Evolutionary conservation across 805 yeast genomes (phyloP), one percentile per base, ranked within the genome.

Genomic region (Komagataella kurtzmanii): DNA sequence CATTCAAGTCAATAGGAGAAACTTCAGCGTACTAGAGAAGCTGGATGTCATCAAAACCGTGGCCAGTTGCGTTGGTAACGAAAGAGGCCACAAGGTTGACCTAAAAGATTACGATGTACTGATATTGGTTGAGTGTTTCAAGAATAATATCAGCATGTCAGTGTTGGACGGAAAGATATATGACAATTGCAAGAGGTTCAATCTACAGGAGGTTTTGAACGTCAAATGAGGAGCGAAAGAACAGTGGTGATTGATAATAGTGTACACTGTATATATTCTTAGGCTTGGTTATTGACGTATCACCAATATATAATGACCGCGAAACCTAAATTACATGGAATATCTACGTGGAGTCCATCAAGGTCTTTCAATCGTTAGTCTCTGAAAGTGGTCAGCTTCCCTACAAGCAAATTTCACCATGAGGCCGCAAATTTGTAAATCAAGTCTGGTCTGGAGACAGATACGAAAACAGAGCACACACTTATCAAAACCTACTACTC

Each of bases 101-200:
- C 74, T 93, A 64, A 86, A 87, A 59, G 67, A 79, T 10, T 88
- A 79, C 60, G 95, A 90, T 54, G 81, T 83, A 61, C 69, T 93
- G 58, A 77, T 93, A 49, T 62, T 91, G 50, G 85, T 93, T 2
- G 96, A 88, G 64, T 86, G 97, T 62, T 91, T 83, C 68, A 91
- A 90, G 69, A 85, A 80, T 55, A 85, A 86, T 55, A 76, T 93
- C 40, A 99, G 99, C 6, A 81, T 88, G 78, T 74, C 93, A 56
- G 91, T 89, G 5, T 88, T 88, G 1, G 76, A 78, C 52, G 60
- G 59, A 18, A 45, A 49, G 2, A 77, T 78, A 52, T 88, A 79
- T 59, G 80, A 77, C 19, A 67, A 72, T 56, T 74, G 76, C 54
- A 81, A 79, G 58, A 82, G 81, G 61, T 88, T 76, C 66, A 93